Conservation (phyloP, 495 filamentous ascomycete genomes). For the Cercophora scortea region DNA sequence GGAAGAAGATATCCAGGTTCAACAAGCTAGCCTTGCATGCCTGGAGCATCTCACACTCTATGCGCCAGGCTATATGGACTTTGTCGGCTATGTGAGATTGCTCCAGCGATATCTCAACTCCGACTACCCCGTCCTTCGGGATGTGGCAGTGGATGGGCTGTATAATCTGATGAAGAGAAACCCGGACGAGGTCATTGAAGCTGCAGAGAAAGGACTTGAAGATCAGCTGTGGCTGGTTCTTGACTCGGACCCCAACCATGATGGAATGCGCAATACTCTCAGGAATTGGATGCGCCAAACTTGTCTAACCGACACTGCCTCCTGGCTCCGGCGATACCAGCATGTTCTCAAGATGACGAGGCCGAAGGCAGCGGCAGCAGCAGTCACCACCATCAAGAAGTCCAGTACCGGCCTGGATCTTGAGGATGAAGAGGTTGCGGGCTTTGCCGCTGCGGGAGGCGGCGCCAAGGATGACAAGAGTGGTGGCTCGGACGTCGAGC, state of each 20-base stretch:
- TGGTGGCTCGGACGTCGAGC: constrained; percentile 66
- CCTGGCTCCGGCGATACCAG: constrained; percentile 85
- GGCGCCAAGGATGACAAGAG: constrained; percentile 56
- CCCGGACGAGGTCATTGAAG: constrained; percentile 65
- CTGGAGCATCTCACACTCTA: constrained; percentile 89
- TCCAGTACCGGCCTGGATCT: constrained; percentile 57
- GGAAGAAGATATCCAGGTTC: constrained; percentile 65
- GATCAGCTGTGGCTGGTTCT: constrained; percentile 88
- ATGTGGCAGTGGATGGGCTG: constrained; percentile 78
- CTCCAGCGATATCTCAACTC: constrained; percentile 72
- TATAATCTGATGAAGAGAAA: constrained; percentile 94
- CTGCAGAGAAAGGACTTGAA: constrained; percentile 69
- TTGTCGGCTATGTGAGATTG: constrained; percentile 70
- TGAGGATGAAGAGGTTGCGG: constrained; percentile 93
- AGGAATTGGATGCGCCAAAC: constrained; percentile 89
- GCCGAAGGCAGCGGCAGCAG: constrained; percentile 45
- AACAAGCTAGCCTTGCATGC: constrained; percentile 72
- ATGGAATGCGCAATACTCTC: constrained; percentile 72
- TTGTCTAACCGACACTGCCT: constrained; percentile 60
- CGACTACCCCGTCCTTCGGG: constrained; percentile 54
- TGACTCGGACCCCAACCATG: constrained; percentile 65
- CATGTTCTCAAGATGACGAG: constrained; percentile 81
- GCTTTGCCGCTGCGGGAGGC: constrained; percentile 75
- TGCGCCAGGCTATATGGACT: constrained; percentile 78
- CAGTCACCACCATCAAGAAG: constrained; percentile 40